Conservation (phyloP, 345 rosid genomes). For the Boechera retrofracta region DNA sequence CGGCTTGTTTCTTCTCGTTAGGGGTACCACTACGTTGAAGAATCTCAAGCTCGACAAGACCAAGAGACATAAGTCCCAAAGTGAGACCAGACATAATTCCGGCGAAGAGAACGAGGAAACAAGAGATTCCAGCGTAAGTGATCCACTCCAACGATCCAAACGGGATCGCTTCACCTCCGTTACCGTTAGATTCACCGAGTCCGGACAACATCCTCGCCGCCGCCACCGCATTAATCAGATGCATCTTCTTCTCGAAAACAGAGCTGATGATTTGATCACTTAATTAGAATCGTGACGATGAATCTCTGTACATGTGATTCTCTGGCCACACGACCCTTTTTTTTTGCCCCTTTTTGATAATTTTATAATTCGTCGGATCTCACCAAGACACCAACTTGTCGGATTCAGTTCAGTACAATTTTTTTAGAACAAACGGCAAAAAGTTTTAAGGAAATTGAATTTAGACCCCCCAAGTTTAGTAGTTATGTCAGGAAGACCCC, state of each 20-base stretch:
- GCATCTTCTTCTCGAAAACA: constrained; percentile 45
- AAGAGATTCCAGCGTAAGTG: constrained; percentile 71
- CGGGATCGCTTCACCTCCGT: constrained; percentile 51
- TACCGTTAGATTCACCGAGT: constrained; percentile 44
- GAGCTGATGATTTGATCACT: constrained; percentile 10
- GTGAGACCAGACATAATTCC: constrained; percentile 98
- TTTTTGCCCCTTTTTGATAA: not conserved
- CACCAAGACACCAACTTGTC: not conserved
- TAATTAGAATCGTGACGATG: not conserved
- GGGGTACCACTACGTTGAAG: constrained; percentile 92
- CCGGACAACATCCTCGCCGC: constrained; percentile 64
- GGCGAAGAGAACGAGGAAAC: constrained; percentile 89
- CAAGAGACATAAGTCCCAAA: constrained; percentile 96
- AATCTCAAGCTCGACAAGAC: constrained; percentile 93
- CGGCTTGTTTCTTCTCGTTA: constrained; percentile 90
- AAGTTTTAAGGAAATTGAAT: not conserved
- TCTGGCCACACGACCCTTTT: not conserved
- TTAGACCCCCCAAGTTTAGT: not conserved
- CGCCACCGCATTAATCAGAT: constrained; percentile 61
- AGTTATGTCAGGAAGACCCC: not conserved
- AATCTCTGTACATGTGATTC: constrained; percentile 19
- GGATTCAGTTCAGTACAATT: constrained; percentile 4
- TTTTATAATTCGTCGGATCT: constrained; percentile 25
- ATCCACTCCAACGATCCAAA: constrained; percentile 70
- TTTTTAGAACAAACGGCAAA: not conserved